These are phyloP conservation scores for Pseudogymnoascus pannorum DNA, from an alignment of 2,329 filamentous ascomycete species.

Conservation along the genomic window DNA sequence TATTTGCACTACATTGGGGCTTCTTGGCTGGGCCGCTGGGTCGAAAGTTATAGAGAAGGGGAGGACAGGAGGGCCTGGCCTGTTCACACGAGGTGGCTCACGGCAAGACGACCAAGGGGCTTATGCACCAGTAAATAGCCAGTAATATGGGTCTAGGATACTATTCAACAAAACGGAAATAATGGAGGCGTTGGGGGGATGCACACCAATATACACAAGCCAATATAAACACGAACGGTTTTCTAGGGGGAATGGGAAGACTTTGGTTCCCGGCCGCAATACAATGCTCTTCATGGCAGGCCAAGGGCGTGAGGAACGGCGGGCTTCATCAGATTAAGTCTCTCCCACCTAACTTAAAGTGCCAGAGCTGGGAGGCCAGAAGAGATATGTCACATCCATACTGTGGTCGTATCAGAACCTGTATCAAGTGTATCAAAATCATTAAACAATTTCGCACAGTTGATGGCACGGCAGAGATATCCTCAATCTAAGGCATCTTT, in stretches of 20 bases:
- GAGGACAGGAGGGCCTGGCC: conserved; percentile 20
- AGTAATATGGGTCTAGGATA: background rate
- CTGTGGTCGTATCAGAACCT: background rate
- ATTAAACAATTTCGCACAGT: background rate
- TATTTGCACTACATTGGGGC: conserved; percentile 49
- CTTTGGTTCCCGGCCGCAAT: background rate
- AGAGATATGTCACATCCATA: background rate
- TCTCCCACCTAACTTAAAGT: background rate
- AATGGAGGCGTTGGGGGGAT: background rate
- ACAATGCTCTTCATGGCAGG: background rate
- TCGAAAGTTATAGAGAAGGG: conserved; percentile 41
- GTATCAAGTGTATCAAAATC: conserved; percentile 2
- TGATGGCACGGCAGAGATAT: conserved; percentile 2
- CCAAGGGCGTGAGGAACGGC: background rate
- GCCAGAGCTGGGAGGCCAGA: background rate
- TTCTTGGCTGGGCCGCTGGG: conserved; percentile 53
- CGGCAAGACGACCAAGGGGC: background rate
- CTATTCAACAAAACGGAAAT: background rate
- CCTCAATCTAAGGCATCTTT: background rate
- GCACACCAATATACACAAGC: background rate
- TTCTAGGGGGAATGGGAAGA: background rate
- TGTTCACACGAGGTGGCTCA: background rate
- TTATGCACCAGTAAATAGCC: background rate
- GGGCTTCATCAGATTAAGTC: background rate
- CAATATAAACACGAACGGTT: background rate